Evolutionary conservation across 331 rosid genomes (phyloP).

Genomic region (Pyracantha coccinea): DNA sequence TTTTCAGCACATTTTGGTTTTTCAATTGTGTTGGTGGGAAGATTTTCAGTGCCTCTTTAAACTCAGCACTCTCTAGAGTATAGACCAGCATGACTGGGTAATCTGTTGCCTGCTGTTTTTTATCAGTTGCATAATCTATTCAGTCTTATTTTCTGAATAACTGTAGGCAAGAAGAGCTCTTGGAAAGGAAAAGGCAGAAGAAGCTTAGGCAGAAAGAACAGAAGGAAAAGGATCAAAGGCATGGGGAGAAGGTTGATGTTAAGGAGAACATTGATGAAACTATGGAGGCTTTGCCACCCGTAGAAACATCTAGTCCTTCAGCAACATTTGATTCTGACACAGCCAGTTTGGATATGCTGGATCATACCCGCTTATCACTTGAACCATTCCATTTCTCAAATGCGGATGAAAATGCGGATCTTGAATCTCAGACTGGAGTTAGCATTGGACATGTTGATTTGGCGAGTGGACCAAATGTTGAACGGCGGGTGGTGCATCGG

Average conservation of each 20-base stretch:
- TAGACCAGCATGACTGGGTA: not conserved
- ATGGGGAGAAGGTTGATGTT: constrained; percentile 33
- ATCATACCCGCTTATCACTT: constrained; percentile 23
- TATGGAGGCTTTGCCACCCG: constrained; percentile 22
- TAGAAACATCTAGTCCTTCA: constrained; percentile 33
- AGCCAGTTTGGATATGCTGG: constrained; percentile 19
- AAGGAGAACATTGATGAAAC: constrained; percentile 23
- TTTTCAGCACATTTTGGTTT: constrained; percentile 7
- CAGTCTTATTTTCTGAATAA: not conserved
- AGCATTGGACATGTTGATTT: constrained; percentile 20
- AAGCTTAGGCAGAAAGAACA: constrained; percentile 76
- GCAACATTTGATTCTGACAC: constrained; percentile 25
- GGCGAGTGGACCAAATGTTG: constrained; percentile 31
- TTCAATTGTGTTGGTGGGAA: not conserved
- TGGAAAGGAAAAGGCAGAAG: constrained; percentile 68
- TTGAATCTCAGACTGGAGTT: constrained; percentile 22
- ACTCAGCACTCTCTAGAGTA: not conserved
- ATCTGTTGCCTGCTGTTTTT: not conserved
- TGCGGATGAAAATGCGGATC: constrained; percentile 29
- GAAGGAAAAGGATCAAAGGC: constrained; percentile 43
- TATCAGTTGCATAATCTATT: not conserved
- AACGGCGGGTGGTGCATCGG: constrained; percentile 22
- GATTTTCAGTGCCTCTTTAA: not conserved
- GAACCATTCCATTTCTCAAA: constrained; percentile 28
- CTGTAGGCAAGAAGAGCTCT: constrained; percentile 60